phyloP scores from a whole-genome alignment of 441 rosid species.

The Adansonia gregorii region DNA sequence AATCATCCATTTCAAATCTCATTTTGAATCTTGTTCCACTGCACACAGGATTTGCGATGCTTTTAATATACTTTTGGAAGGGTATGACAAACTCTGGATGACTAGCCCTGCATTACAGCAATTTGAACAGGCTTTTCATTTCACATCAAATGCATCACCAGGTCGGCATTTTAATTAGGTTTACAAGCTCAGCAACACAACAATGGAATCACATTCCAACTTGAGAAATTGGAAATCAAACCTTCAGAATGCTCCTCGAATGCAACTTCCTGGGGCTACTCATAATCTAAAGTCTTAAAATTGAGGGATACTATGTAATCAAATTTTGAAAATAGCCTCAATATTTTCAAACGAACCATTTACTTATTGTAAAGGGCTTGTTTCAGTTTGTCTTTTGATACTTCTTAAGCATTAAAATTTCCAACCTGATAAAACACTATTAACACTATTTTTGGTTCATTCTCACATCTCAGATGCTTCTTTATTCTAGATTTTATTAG shows the following conservation, averaged over 20 bases:
- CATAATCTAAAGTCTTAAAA: not conserved
- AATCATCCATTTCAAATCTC: constrained; percentile 81
- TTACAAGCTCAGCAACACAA: constrained; percentile 13
- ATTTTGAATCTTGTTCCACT: constrained; percentile 80
- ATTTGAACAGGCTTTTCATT: constrained; percentile 17
- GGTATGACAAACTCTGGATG: constrained; percentile 85
- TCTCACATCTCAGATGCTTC: not conserved
- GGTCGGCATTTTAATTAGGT: not conserved
- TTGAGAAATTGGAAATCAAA: not conserved
- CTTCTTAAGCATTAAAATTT: not conserved
- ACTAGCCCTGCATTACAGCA: constrained; percentile 66
- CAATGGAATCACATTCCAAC: not conserved
- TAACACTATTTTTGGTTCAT: not conserved
- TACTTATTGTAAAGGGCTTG: not conserved
- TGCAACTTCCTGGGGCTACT: not conserved
- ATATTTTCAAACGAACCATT: not conserved
- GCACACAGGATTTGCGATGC: constrained; percentile 57
- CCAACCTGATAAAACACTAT: constrained; percentile 4
- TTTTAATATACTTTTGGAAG: constrained; percentile 68
- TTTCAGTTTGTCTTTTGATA: not conserved
- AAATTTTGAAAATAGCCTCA: not conserved
- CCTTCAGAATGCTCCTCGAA: constrained; percentile 2
- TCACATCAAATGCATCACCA: not conserved
- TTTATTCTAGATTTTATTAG: not conserved
- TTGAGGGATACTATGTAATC: not conserved